Conservation (phyloP, 78 protist genomes). For the Polysphondylium violaceum region DNA sequence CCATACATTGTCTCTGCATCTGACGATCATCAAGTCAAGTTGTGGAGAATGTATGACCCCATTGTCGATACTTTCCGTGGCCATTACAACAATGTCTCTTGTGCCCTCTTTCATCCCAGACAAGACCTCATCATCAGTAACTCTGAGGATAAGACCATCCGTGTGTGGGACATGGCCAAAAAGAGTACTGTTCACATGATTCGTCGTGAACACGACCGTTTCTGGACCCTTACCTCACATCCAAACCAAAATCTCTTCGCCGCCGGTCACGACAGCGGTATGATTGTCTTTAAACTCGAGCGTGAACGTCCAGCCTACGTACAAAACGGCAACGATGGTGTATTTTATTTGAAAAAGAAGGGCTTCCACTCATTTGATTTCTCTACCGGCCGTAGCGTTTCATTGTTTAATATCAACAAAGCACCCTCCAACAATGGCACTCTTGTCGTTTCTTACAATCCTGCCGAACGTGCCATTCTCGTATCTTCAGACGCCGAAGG, state of each 20-base stretch:
- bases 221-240: slow-evolving; percentile 97
- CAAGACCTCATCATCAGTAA: slow-evolving; percentile 88
- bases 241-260: slow-evolving; percentile 94
- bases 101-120: slow-evolving; percentile 97
- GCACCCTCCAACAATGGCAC: slow-evolving; percentile 37
- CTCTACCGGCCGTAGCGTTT: slow-evolving; percentile 27
- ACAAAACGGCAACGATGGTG: slow-evolving; percentile 51
- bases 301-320: slow-evolving; percentile 96
- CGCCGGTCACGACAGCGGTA: slow-evolving; percentile 97
- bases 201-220: slow-evolving; percentile 97
- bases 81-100: slow-evolving; percentile 97
- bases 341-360: slow-evolving; percentile 91
- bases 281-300: slow-evolving; percentile 97
- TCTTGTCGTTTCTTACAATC: slow-evolving; percentile 84
- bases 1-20: slow-evolving; percentile 97
- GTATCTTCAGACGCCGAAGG: slow-evolving; percentile 86
- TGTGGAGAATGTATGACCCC: slow-evolving; percentile 96
- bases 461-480: slow-evolving; percentile 88
- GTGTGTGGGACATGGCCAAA: slow-evolving; percentile 98
- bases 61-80: slow-evolving; percentile 95
- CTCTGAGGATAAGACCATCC: slow-evolving; percentile 98
- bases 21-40: slow-evolving; percentile 96
- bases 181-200: slow-evolving; percentile 87
- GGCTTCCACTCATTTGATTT: slow-evolving; percentile 87
- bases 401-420: slow-evolving; percentile 35